Evolutionary conservation across 2,329 filamentous ascomycete species (phyloP), one percentile per base, ranked within the genome.

Genomic region (Fusarium sp.): DNA sequence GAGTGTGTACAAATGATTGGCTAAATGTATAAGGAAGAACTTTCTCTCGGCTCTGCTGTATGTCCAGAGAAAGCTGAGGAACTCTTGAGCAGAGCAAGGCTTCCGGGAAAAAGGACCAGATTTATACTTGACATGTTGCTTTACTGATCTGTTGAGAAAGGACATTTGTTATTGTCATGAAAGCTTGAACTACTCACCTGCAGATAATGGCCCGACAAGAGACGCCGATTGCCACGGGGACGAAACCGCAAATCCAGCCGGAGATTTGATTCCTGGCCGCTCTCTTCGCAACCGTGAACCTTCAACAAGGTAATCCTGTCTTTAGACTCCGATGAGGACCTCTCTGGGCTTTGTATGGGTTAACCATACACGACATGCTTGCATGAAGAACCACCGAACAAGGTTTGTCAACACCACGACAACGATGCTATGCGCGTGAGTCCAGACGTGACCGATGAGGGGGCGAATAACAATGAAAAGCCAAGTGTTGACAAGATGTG

Each of bases 401-500:
- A 43, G 13, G 22, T 48, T 45, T 13, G 19, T 22, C n/a, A 43
- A 22, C 47, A 50, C 44, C 29, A 29, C 34, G 25, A 22, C 42
- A 31, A 54, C 40, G 36, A 15, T 28, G n/a, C 28, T 40, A 51
- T 39, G 32, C 43, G 40, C 35, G 19, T 25, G 44, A 48, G 25
- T 41, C 42, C 46, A 41, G 38, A 38, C 11, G 24, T 39, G 28
- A 46, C 32, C 22, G 40, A 32, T 40, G 35, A 47, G 25, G n/a
- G 19, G 39, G 56, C 12, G 38, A 38, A 9, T 31, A 10, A 47
- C 36, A 34, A 42, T 19, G 32, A 13, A 12, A 32, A 34, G 25
- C 19, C 40, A 41, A 53, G 13, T 52, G 61, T 55, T 58, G 65
- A 60, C 55, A 52, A 67, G 58, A 57, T 49, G 58, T 65, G 65